These are phyloP conservation scores for Ustilago cynodontis DNA, from an alignment of 1,284 basidiomycete genomes.

Conservation along the genomic window DNA sequence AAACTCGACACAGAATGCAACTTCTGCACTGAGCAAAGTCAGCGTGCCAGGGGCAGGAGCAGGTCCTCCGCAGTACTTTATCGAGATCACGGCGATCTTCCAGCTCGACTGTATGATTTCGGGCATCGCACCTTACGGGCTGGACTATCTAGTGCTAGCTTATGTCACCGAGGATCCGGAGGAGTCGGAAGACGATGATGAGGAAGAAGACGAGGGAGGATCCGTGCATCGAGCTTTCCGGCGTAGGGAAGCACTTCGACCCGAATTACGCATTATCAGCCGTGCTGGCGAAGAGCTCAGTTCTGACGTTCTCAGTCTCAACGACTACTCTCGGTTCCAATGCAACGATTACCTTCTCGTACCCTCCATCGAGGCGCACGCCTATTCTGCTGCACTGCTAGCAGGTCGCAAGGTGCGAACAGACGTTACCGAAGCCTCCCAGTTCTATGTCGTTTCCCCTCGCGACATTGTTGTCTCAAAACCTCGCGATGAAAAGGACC, in stretches of 20 bases:
- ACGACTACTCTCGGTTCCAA: constrained; percentile 83
- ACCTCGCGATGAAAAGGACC: constrained; percentile 88
- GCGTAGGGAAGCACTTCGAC: constrained; percentile 84
- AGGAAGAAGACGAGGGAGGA: constrained; percentile 13
- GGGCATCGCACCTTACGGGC: constrained; percentile 83
- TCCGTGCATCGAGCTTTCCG: constrained; percentile 71
- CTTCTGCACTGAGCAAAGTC: constrained; percentile 33
- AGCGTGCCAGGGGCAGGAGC: constrained; percentile 22
- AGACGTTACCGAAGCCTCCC: constrained; percentile 31
- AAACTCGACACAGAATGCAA: constrained; percentile 28
- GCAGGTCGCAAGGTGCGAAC: constrained; percentile 39
- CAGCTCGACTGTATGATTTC: constrained; percentile 96
- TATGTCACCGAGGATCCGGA: constrained; percentile 73
- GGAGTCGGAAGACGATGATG: constrained; percentile 36
- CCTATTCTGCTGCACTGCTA: constrained; percentile 46
- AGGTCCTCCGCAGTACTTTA: constrained; percentile 67
- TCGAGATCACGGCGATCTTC: constrained; percentile 91
- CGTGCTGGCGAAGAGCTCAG: constrained; percentile 88
- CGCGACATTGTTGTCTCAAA: constrained; percentile 86
- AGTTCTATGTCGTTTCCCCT: constrained; percentile 86
- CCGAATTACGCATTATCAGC: constrained; percentile 92
- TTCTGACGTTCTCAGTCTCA: constrained; percentile 84
- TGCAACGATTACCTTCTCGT: constrained; percentile 91
- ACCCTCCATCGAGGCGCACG: constrained; percentile 53
- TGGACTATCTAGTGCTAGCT: constrained; percentile 81